Evolutionary conservation across 2,329 filamentous ascomycete species (phyloP), one percentile per base, ranked within the genome.

Genomic region (Ophiostoma sp.): DNA sequence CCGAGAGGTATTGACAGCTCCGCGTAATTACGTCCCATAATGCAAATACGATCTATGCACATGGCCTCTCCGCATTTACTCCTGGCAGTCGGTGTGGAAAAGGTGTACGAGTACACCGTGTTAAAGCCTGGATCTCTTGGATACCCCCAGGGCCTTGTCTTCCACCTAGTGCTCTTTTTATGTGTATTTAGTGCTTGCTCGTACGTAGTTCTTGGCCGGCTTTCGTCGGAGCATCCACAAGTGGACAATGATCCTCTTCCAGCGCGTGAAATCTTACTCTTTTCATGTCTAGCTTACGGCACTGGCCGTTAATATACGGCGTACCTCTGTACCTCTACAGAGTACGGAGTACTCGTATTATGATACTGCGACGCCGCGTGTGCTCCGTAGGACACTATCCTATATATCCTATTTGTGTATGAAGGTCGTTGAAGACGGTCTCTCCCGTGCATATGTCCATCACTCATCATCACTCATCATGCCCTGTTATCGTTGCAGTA

Each of bases 221-320:
- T 60, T 14, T 60, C 36, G 27, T 40, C 58, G 27, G 45, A 49
- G 38, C 38, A 16, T 41, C 36, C 58, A 40, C 12, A 40, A 16
- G 8, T 38, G 16, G 18, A n/a, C 58, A 38, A 62, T 62, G 36
- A 38, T 62, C 52, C 27, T 67, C 55, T 47, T 16, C 27, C 66
- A 64, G 66, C 66, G 66, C 66, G 60, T 64, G 60, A 27, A 64
- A 58, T 67, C 66, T 64, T 63, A 63, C 66, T 62, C 58, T 55
- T 45, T 67, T 64, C n/a, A 49, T 67, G 47, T 7, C 63, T 67
- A 67, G 66, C 45, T 27, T 67, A 55, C 66, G 66, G 66, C 45
- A 67, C 66, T 67, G 66, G 60, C 66, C 66, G 66, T 45, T 38
- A 40, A 40, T 41, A n/a, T 49, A 27, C 27, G 27, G 27, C 27